Conservation (phyloP, 345 rosid species). For the Salix arbutifolia region DNA sequence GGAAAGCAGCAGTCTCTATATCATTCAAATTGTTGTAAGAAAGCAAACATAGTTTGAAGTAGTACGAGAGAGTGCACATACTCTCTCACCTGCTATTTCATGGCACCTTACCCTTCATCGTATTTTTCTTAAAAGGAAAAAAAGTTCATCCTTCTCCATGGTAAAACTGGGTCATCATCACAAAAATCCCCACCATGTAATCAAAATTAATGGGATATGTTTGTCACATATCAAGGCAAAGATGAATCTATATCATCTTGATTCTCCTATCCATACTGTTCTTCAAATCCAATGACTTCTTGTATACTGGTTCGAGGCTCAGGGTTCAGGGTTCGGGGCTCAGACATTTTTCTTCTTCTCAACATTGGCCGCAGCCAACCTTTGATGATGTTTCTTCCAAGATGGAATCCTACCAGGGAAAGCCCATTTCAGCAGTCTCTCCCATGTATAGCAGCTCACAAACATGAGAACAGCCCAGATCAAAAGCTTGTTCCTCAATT, state of each 20-base stretch:
- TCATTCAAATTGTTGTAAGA: neutral
- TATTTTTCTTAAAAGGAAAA: neutral
- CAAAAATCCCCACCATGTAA: neutral
- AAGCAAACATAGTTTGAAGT: neutral
- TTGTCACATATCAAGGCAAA: neutral
- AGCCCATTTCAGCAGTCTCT: conserved; percentile 72
- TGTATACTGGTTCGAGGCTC: neutral
- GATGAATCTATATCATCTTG: neutral
- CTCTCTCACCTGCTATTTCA: neutral
- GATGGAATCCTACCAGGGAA: conserved; percentile 78
- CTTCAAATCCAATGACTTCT: neutral
- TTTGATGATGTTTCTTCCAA: conserved; percentile 69
- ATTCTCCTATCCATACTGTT: neutral
- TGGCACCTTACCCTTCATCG: too few relatives aligned
- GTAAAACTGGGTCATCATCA: neutral
- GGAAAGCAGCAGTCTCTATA: neutral
- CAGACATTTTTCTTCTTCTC: conserved; percentile 62
- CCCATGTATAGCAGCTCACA: conserved; percentile 73
- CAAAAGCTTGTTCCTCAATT: conserved; percentile 76
- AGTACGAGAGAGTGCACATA: neutral
- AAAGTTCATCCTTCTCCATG: neutral
- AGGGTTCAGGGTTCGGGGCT: too few relatives aligned
- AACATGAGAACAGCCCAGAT: conserved; percentile 78
- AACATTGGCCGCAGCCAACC: conserved; percentile 41
- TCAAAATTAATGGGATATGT: neutral